phyloP scores from a whole-genome alignment of 805 yeast species.

The Wickerhamomyces mucosus region DNA sequence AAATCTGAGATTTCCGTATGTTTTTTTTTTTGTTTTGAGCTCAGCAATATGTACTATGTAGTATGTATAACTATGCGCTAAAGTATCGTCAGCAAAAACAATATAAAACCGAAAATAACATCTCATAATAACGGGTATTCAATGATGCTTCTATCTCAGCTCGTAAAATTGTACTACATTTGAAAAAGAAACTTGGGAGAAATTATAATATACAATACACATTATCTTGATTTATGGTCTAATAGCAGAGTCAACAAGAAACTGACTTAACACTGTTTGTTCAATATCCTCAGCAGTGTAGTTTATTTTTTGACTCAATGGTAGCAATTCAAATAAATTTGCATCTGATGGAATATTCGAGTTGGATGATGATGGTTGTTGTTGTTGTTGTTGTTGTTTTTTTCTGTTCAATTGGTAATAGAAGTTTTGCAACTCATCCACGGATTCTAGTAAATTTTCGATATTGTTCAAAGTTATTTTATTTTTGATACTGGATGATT shows the following conservation, averaged over 20 bases:
- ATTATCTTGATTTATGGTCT: constrained; percentile 9
- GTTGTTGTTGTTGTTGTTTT: constrained; percentile 6
- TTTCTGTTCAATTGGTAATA: constrained; percentile 19
- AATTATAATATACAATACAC: neutral
- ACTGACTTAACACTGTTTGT: constrained; percentile 14
- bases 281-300: constrained; percentile 19
- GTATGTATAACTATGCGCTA: no score
- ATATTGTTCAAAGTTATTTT: constrained; percentile 12
- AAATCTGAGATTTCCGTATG: no score
- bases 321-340: constrained; percentile 20
- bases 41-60: no score
- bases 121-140: no score
- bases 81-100: no score
- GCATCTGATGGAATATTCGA: constrained; percentile 4
- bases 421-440: constrained; percentile 17
- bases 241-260: constrained; percentile 14
- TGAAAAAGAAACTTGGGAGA: no score
- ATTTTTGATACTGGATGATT: constrained; percentile 11
- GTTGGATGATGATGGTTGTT: neutral
- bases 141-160: no score
- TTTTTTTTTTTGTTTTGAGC: neutral
- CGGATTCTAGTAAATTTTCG: constrained; percentile 17
- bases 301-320: constrained; percentile 21
- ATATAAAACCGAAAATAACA: no score
- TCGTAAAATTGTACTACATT: no score